Percentiles rank a stretch among this genome's conserved stretches.
Conservation (phyloP, 169 alveolate species). For the Eimeria praecox region DNA sequence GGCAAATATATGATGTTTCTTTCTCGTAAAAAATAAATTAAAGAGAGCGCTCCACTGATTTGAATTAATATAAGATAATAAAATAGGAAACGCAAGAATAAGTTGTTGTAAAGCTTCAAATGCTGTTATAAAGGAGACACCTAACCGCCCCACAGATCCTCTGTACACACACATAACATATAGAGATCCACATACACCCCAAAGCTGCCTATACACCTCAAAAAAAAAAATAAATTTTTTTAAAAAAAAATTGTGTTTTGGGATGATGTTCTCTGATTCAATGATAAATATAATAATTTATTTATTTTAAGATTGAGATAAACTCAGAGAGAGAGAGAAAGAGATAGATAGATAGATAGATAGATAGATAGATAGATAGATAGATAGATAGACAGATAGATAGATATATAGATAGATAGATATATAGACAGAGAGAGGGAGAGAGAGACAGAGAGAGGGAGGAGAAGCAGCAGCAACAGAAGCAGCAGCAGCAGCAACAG, state of each 20-base stretch:
- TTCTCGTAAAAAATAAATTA: neutral
- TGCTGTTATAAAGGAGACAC: constrained; percentile 18
- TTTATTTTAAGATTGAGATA: no score
- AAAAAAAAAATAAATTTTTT: neutral
- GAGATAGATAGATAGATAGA: no score
- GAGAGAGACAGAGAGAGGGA: neutral
- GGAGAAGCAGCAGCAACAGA: no score
- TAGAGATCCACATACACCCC: neutral
- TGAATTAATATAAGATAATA: neutral
- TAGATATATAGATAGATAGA: no score
- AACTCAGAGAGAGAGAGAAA: no score
- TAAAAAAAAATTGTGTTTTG: no score
- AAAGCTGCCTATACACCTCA: neutral
- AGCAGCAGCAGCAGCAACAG: no score
- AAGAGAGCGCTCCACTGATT: constrained; percentile 6
- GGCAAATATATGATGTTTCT: constrained; percentile 38
- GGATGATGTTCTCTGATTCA: no score
- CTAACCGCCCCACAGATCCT: constrained; percentile 34
- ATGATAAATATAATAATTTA: no score
- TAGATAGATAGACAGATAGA: no score
- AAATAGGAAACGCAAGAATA: neutral
- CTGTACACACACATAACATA: neutral
- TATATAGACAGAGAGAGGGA: no score
- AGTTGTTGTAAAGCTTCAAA: constrained; percentile 46
- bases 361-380: no score